These are phyloP conservation scores for Backusella macrospora DNA, from an alignment of 192 early-diverging fungal species.

Conservation along the genomic window DNA sequence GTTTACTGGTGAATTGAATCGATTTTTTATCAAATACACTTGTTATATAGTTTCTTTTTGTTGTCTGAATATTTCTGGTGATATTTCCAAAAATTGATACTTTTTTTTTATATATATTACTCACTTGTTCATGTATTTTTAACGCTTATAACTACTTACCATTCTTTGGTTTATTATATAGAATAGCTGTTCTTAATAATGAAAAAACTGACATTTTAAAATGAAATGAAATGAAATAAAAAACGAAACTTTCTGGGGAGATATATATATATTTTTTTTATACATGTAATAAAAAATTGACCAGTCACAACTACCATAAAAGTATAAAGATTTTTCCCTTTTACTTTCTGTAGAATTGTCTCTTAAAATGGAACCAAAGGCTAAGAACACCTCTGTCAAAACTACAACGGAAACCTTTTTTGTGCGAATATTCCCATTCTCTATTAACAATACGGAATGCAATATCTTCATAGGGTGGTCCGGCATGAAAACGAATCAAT, in stretches of 20 bases:
- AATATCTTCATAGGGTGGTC: slow-evolving; percentile 85
- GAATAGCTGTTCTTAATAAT: background rate
- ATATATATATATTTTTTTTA: background rate
- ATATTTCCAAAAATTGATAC: background rate
- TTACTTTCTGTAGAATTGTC: slow-evolving; percentile 79
- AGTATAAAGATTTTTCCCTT: background rate
- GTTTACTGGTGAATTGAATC: slow-evolving; percentile 24
- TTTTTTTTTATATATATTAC: background rate
- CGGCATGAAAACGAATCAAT: slow-evolving; percentile 88
- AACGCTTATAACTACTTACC: background rate
- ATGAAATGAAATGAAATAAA: background rate
- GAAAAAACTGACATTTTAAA: background rate
- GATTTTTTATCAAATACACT: slow-evolving; percentile 18
- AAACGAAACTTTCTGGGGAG: background rate
- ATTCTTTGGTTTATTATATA: background rate
- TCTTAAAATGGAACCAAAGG: slow-evolving; percentile 84
- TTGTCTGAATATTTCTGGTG: background rate
- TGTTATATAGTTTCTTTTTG: slow-evolving; percentile 8
- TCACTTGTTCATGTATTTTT: too few relatives aligned
- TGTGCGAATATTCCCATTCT: slow-evolving; percentile 96
- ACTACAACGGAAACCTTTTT: slow-evolving; percentile 76
- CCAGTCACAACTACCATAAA: background rate
- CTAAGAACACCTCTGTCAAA: slow-evolving; percentile 84
- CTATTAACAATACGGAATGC: slow-evolving; percentile 95
- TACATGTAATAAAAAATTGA: too few relatives aligned